These are phyloP conservation scores for Fusarium drepaniforme DNA, from an alignment of 2,329 filamentous ascomycete genomes.

Conservation along the genomic window DNA sequence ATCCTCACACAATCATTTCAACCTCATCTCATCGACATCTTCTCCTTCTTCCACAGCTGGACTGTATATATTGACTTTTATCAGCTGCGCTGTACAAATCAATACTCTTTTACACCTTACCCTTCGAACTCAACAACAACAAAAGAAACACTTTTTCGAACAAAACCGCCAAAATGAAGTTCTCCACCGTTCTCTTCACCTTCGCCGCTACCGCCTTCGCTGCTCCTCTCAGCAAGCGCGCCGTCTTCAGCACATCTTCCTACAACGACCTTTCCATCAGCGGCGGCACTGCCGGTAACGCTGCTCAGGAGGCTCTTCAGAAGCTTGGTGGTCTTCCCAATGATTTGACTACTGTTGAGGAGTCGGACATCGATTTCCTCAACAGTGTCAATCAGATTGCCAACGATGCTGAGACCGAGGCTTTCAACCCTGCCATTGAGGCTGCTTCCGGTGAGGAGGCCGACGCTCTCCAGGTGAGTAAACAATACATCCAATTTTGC, in stretches of 20 bases:
- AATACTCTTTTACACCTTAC: not conserved
- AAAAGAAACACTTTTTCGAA: not conserved
- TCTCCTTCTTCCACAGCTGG: constrained; percentile 7
- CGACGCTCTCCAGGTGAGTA: constrained; percentile 60
- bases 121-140: not conserved
- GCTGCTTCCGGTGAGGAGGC: constrained; percentile 59
- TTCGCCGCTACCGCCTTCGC: constrained; percentile 45
- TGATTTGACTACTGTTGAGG: constrained; percentile 58
- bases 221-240: constrained; percentile 44
- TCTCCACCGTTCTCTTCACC: constrained; percentile 47
- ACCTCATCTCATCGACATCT: not conserved
- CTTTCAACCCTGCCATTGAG: constrained; percentile 67
- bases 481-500: not conserved
- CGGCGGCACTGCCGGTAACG: constrained; percentile 59
- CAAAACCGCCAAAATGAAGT: constrained; percentile 48
- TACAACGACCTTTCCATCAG: constrained; percentile 63
- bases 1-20: not conserved
- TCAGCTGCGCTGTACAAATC: constrained; percentile 13
- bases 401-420: constrained; percentile 64
- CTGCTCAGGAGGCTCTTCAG: constrained; percentile 56
- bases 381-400: constrained; percentile 64
- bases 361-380: constrained; percentile 62
- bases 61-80: constrained; percentile 4
- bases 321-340: constrained; percentile 52
- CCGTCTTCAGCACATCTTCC: constrained; percentile 49